Conservation (phyloP, 371 early-diverging fungal genomes). For the Syncephalastrum sp. region DNA sequence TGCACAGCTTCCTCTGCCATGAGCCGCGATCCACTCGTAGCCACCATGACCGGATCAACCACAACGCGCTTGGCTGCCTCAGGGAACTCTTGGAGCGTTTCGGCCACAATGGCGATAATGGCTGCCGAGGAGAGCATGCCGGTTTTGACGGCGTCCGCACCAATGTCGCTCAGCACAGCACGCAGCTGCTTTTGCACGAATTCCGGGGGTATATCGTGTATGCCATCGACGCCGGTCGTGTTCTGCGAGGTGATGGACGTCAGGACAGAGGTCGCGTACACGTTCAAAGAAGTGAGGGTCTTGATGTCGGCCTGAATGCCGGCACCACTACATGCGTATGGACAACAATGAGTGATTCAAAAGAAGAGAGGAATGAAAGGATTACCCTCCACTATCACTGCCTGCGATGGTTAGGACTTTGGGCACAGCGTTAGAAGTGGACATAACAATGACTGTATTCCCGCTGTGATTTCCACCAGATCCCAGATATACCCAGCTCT, state of each 20-base stretch:
- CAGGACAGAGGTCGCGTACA: conserved; percentile 75
- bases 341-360: background rate
- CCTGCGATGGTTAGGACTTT: conserved; percentile 21
- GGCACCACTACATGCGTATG: conserved; percentile 50
- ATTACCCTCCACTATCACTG: conserved; percentile 19
- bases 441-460: no score
- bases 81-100: conserved; percentile 38
- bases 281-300: conserved; percentile 71
- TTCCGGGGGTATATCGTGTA: conserved; percentile 58
- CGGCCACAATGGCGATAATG: conserved; percentile 59
- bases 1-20: conserved; percentile 64
- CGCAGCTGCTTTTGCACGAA: conserved; percentile 73
- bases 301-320: conserved; percentile 91
- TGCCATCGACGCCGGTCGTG: conserved; percentile 72
- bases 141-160: conserved; percentile 75
- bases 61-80: conserved; percentile 45
- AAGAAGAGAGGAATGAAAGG: background rate
- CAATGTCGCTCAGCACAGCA: conserved; percentile 77
- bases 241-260: conserved; percentile 86
- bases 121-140: conserved; percentile 77
- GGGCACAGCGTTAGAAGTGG: background rate
- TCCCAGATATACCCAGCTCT: no score
- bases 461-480: no score
- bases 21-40: conserved; percentile 70
- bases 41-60: conserved; percentile 88